These are phyloP conservation scores for Eragrostis nindensis DNA, from an alignment of 176 grass and related monocot species.

Conservation along the genomic window DNA sequence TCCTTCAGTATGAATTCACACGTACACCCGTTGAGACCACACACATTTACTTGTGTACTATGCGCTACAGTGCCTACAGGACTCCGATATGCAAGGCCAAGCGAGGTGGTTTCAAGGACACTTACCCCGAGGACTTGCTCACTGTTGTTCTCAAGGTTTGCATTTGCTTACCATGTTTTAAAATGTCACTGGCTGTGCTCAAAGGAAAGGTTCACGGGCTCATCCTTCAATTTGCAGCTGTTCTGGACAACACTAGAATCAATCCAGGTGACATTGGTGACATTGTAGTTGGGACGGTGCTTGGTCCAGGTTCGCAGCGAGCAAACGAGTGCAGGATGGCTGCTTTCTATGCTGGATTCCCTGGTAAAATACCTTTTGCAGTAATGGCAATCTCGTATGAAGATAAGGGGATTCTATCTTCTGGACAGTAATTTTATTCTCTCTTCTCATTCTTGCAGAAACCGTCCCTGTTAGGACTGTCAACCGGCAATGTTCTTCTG, in stretches of 20 bases:
- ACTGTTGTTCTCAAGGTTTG: slow-evolving; percentile 91
- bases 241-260: slow-evolving; percentile 84
- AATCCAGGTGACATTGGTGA: slow-evolving; percentile 81
- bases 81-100: slow-evolving; percentile 97
- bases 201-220: background rate
- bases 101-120: slow-evolving; percentile 90
- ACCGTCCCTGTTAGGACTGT: slow-evolving; percentile 94
- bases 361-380: slow-evolving; percentile 52
- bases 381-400: background rate
- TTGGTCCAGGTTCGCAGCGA: slow-evolving; percentile 83
- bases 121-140: slow-evolving; percentile 91
- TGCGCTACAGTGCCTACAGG: slow-evolving; percentile 72
- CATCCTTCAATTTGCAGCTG: slow-evolving; percentile 42
- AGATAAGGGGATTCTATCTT: background rate
- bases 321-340: slow-evolving; percentile 92
- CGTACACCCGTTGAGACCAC: background rate
- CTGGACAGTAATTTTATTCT: slow-evolving; percentile 24
- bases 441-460: slow-evolving; percentile 43
- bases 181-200: background rate
- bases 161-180: background rate
- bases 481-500: slow-evolving; percentile 94
- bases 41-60: background rate
- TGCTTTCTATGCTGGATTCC: slow-evolving; percentile 93
- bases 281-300: slow-evolving; percentile 86
- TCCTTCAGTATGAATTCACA: too few species aligned